These are phyloP conservation scores for Aspergillus olivimuriae DNA, from an alignment of 495 filamentous ascomycete genomes.

Conservation along the genomic window DNA sequence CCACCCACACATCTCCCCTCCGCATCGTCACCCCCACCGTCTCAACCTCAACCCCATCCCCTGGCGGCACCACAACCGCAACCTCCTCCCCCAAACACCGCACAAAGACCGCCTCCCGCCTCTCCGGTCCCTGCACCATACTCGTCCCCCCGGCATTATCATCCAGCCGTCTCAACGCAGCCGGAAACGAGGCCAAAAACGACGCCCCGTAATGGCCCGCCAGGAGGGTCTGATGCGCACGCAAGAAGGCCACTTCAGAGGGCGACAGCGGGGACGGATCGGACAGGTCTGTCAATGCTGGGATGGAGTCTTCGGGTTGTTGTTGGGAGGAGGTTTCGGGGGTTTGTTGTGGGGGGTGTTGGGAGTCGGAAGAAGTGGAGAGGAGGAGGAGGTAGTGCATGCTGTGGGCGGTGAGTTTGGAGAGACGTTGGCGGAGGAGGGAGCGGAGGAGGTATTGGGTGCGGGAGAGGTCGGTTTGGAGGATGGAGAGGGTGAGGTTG, in stretches of 20 bases:
- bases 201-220: constrained; percentile 73
- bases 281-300: constrained; percentile 26
- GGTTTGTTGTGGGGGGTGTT: constrained; percentile 51
- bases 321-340: constrained; percentile 32
- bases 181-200: constrained; percentile 77
- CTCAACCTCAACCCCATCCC: constrained; percentile 51
- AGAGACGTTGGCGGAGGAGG: constrained; percentile 76
- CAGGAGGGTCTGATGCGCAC: constrained; percentile 72
- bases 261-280: constrained; percentile 54
- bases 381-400: constrained; percentile 38
- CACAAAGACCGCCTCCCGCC: constrained; percentile 76
- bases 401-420: constrained; percentile 54
- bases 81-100: constrained; percentile 58
- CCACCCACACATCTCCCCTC: constrained; percentile 83
- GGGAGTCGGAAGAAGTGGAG: constrained; percentile 42
- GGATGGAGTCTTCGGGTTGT: constrained; percentile 32
- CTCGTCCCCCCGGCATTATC: constrained; percentile 82
- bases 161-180: constrained; percentile 70
- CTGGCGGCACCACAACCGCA: constrained; percentile 46
- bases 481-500: constrained; percentile 87
- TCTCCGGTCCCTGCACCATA: constrained; percentile 87
- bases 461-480: constrained; percentile 92
- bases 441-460: constrained; percentile 85
- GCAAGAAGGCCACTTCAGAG: constrained; percentile 69
- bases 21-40: constrained; percentile 51